Conservation (phyloP, 768 basidiomycete genomes). For the Rhodotorula graminis region DNA sequence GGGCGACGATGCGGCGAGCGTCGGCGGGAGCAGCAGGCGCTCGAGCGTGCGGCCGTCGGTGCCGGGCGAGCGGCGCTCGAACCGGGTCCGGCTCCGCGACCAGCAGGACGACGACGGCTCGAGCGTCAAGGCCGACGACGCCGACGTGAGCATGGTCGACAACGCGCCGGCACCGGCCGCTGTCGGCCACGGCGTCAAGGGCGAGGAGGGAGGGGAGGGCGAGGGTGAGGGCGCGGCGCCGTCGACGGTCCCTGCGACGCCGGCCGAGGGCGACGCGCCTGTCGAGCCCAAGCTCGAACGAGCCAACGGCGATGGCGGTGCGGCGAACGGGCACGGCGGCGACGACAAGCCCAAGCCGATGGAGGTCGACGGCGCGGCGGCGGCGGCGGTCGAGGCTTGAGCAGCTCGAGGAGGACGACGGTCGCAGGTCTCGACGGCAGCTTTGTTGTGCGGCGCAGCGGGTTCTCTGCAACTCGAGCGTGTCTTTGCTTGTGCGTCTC, state of each 20-base stretch:
- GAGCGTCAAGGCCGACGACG: too few relatives aligned
- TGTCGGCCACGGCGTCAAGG: not conserved
- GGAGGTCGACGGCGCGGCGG: not conserved
- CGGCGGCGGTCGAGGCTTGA: not conserved
- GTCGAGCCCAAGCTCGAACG: not conserved
- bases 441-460: too few relatives aligned
- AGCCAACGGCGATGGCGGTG: not conserved
- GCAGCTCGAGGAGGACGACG: not conserved
- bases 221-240: not conserved
- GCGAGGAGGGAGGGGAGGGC: not conserved
- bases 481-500: too few relatives aligned
- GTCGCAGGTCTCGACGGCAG: too few relatives aligned
- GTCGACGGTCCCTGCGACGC: not conserved
- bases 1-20: conserved; percentile 8
- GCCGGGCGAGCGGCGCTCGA: conserved; percentile 22
- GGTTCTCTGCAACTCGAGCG: too few relatives aligned
- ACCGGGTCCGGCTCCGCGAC: conserved; percentile 8
- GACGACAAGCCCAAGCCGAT: not conserved
- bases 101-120: not conserved
- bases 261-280: not conserved
- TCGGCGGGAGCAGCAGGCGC: not conserved
- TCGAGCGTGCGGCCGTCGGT: not conserved
- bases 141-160: too few relatives aligned
- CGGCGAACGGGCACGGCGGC: not conserved
- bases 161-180: not conserved